Evolutionary conservation across 129 eudicot genomes (phyloP).

Genomic region (Escallonia herrerae): DNA sequence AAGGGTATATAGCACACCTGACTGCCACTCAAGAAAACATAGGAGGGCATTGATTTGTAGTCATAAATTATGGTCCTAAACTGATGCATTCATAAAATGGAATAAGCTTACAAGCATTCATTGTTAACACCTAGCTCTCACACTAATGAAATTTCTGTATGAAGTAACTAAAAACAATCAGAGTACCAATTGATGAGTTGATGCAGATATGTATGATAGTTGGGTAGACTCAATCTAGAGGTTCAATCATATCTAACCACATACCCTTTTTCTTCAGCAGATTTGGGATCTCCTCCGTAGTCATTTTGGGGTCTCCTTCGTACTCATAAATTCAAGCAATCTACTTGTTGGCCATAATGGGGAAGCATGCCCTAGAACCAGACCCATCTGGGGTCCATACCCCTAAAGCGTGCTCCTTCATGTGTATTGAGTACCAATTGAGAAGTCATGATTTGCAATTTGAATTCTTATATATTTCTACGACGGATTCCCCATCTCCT

Average conservation of each 20-base stretch:
- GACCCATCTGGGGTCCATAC: conserved; percentile 33
- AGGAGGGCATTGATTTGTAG: no score
- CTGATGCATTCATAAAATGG: no score
- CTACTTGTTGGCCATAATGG: conserved; percentile 32
- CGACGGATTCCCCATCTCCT: not conserved
- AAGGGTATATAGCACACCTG: no score
- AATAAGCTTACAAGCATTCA: no score
- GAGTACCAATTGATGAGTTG: conserved; percentile 11
- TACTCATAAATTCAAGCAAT: conserved; percentile 1
- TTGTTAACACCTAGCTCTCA: no score
- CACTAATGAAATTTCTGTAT: not conserved
- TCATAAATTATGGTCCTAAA: no score
- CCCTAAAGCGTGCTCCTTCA: conserved; percentile 6
- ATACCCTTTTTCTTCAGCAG: not conserved
- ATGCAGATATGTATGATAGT: conserved; percentile 13
- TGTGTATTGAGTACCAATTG: conserved; percentile 1
- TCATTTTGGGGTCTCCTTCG: not conserved
- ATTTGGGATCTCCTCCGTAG: no score
- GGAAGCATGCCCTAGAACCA: conserved; percentile 25
- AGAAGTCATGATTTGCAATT: not conserved
- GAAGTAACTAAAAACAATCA: conserved; percentile 16
- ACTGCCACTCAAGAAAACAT: no score
- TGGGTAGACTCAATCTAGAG: conserved; percentile 21
- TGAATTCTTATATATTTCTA: not conserved
- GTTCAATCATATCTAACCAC: conserved; percentile 7